These are phyloP conservation scores for Niveomyces coronatus DNA, from an alignment of 2,329 filamentous ascomycete genomes.

Conservation along the genomic window DNA sequence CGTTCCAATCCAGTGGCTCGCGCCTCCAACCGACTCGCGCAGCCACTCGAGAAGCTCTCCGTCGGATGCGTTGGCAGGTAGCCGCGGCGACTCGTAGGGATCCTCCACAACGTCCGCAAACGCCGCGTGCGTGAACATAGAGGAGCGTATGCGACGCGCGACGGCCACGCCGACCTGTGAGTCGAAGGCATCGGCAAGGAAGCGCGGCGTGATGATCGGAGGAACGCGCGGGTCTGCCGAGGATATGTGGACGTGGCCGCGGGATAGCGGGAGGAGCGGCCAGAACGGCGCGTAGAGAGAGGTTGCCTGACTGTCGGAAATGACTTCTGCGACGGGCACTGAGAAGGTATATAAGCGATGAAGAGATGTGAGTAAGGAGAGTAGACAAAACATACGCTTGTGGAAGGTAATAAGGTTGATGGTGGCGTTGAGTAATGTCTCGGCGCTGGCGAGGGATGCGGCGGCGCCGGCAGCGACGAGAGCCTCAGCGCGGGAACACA, in stretches of 20 bases:
- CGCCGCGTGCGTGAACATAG: constrained; percentile 13
- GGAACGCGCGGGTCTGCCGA: constrained; percentile 13
- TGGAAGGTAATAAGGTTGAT: constrained; percentile 13
- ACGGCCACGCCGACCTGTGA: constrained; percentile 13
- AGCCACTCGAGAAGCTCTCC: constrained; percentile 14
- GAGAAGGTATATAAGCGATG: not conserved
- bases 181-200: constrained; percentile 15
- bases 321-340: constrained; percentile 16
- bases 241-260: constrained; percentile 16
- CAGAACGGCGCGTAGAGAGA: constrained; percentile 14
- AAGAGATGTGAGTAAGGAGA: not conserved
- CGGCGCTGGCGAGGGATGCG: constrained; percentile 13
- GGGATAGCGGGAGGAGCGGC: constrained; percentile 16
- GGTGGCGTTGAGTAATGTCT: constrained; percentile 14
- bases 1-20: constrained; percentile 17
- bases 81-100: constrained; percentile 13
- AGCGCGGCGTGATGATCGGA: constrained; percentile 14
- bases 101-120: constrained; percentile 13
- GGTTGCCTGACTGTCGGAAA: constrained; percentile 11
- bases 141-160: constrained; percentile 8
- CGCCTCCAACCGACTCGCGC: constrained; percentile 4
- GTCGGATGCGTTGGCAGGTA: constrained; percentile 14
- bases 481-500: constrained; percentile 12
- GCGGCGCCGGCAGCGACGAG: constrained; percentile 15
- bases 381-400: constrained; percentile 4